phyloP scores from a whole-genome alignment of 176 grass and related monocot genomes.

The Triticum timopheevii region DNA sequence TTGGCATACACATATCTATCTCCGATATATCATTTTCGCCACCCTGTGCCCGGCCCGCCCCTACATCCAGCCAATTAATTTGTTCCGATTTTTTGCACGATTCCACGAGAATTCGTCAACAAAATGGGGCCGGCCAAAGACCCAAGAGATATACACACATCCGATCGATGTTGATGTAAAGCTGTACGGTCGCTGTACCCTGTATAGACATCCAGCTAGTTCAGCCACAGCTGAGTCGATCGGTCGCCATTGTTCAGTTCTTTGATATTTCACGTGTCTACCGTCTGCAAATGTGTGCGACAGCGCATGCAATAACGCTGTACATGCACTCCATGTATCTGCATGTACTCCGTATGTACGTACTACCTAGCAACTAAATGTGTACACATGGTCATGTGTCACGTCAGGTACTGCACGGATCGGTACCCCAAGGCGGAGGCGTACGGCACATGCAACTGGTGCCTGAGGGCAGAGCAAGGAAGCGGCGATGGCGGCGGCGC shows the following conservation, averaged over 20 bases:
- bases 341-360: no score
- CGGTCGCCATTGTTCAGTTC: background rate
- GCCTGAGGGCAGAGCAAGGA: slow-evolving; percentile 53
- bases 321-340: background rate
- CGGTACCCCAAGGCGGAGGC: slow-evolving; percentile 78
- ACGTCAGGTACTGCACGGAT: slow-evolving; percentile 81
- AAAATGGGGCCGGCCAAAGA: background rate
- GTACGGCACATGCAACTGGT: slow-evolving; percentile 90
- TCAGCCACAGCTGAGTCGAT: background rate
- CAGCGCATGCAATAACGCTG: slow-evolving; percentile 41
- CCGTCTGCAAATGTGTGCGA: background rate
- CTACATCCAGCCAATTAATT: background rate
- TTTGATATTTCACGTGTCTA: slow-evolving; percentile 1
- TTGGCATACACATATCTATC: background rate
- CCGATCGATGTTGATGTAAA: slow-evolving; percentile 21
- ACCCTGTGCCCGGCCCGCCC: background rate
- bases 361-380: background rate
- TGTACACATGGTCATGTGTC: background rate
- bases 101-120: slow-evolving; percentile 30
- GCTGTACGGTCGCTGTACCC: background rate
- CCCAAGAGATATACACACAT: background rate
- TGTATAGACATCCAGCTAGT: background rate
- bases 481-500: background rate
- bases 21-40: slow-evolving; percentile 18
- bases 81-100: slow-evolving; percentile 21